Percentiles rank a stretch among this genome's conserved stretches.
phyloP scores from a whole-genome alignment of 148 eudicot genomes.

The Limonium bicolor region DNA sequence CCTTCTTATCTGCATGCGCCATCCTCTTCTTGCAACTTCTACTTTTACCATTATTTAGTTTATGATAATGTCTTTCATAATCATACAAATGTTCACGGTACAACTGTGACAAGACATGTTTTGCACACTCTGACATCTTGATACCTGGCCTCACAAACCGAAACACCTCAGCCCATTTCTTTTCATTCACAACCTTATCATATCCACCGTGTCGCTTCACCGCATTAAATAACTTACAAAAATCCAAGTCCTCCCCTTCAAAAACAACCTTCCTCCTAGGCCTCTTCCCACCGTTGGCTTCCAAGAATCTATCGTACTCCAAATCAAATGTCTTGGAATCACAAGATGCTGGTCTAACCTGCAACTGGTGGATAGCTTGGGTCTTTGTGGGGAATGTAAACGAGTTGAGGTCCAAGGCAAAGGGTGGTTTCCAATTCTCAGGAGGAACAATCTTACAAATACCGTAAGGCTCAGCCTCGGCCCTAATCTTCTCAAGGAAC shows the following conservation, averaged over 20 bases:
- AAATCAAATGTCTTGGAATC: conserved; percentile 88
- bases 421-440: conserved; percentile 79
- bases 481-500: conserved; percentile 74
- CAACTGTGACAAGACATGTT: conserved; percentile 73
- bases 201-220: conserved; percentile 91
- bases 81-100: conserved; percentile 80
- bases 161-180: conserved; percentile 93
- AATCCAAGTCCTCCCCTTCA: conserved; percentile 89
- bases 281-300: conserved; percentile 59
- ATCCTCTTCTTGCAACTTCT: conserved; percentile 42
- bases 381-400: conserved; percentile 78
- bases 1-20: conserved; percentile 19
- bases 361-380: conserved; percentile 88
- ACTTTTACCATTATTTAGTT: conserved; percentile 32
- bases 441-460: conserved; percentile 95
- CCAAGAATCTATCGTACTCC: conserved; percentile 73
- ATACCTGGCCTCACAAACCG: conserved; percentile 45
- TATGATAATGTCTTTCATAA: conserved; percentile 57
- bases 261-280: conserved; percentile 64
- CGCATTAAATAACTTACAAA: conserved; percentile 82
- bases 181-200: conserved; percentile 67
- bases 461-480: conserved; percentile 83
- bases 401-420: conserved; percentile 51
- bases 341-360: conserved; percentile 68
- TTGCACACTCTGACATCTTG: conserved; percentile 75